These are phyloP conservation scores for Phytophthora palmivora DNA, from an alignment of 352 stramenopile genomes.

Conservation along the genomic window DNA sequence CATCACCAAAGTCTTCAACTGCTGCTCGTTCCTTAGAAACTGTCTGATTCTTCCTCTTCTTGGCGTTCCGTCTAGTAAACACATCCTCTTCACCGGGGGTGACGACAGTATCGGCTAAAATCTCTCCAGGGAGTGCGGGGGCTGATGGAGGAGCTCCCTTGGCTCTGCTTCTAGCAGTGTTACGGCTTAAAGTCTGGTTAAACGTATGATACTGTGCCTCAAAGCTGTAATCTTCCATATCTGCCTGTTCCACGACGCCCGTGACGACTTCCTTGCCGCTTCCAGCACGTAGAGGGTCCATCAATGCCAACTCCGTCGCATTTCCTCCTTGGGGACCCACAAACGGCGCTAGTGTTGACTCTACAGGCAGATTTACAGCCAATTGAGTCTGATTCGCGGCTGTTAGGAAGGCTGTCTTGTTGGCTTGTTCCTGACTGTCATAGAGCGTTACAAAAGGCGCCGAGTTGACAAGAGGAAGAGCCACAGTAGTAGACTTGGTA, in stretches of 20 bases:
- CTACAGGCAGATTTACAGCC: conserved; percentile 68
- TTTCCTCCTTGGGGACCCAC: conserved; percentile 43
- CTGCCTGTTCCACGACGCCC: conserved; percentile 71
- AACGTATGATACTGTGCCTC: conserved; percentile 84
- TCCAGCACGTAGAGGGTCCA: conserved; percentile 47
- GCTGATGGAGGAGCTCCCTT: conserved; percentile 38
- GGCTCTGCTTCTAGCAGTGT: conserved; percentile 27
- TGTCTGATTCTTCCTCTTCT: conserved; percentile 51
- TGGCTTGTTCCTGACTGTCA: conserved; percentile 37
- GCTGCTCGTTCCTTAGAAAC: conserved; percentile 43
- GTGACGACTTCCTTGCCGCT: conserved; percentile 80
- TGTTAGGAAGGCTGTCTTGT: conserved; percentile 47
- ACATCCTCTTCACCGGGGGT: conserved; percentile 35
- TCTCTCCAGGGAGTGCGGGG: conserved; percentile 33
- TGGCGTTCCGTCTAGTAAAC: conserved; percentile 47
- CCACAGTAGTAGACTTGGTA: conserved; percentile 17
- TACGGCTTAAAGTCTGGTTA: conserved; percentile 54
- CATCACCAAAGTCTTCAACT: conserved; percentile 54
- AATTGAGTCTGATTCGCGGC: conserved; percentile 52
- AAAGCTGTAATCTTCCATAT: conserved; percentile 83
- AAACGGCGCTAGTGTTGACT: conserved; percentile 65
- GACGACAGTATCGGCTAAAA: conserved; percentile 32
- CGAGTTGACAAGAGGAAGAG: conserved; percentile 62
- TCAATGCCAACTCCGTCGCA: conserved; percentile 10
- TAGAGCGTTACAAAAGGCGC: conserved; percentile 48